phyloP scores from a whole-genome alignment of 495 filamentous ascomycete genomes.

The Neurospora africana region DNA sequence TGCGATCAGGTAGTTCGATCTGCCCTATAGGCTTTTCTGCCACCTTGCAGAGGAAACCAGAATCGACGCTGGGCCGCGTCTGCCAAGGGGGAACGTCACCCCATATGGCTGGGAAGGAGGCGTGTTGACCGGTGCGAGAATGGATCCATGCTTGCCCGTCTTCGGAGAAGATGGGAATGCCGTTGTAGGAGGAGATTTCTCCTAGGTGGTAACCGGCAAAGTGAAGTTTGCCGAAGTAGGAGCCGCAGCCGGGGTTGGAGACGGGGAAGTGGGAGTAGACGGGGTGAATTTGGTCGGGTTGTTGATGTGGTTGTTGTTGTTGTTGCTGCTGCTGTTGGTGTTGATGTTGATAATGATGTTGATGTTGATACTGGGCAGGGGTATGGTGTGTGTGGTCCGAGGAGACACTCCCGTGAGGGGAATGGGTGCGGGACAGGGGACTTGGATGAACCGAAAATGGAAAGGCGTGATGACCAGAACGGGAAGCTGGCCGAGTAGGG shows the following conservation, averaged over 20 bases:
- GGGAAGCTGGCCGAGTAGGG: background rate
- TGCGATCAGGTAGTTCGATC: constrained; percentile 7
- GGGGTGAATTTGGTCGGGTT: background rate
- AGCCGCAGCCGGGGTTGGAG: background rate
- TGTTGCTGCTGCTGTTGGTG: background rate
- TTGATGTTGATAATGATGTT: background rate
- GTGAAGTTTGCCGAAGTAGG: constrained; percentile 28
- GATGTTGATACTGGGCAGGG: background rate
- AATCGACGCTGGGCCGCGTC: background rate
- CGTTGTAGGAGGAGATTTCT: constrained; percentile 34
- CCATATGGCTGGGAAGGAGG: constrained; percentile 28
- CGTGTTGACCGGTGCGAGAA: constrained; percentile 33
- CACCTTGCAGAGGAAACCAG: background rate
- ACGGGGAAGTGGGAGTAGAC: constrained; percentile 1
- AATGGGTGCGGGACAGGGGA: background rate
- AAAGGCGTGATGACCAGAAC: background rate
- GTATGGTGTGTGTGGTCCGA: background rate
- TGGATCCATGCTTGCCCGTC: constrained; percentile 39
- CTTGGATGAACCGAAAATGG: background rate
- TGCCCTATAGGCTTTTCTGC: background rate
- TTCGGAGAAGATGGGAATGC: constrained; percentile 35
- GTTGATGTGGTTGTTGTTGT: background rate
- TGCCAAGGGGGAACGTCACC: constrained; percentile 17
- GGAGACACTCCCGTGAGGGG: background rate
- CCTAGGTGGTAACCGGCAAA: constrained; percentile 40